Evolutionary conservation across 2,329 filamentous ascomycete genomes (phyloP), one percentile per base, ranked within the genome.

Genomic region (Stachybotrys elegans): DNA sequence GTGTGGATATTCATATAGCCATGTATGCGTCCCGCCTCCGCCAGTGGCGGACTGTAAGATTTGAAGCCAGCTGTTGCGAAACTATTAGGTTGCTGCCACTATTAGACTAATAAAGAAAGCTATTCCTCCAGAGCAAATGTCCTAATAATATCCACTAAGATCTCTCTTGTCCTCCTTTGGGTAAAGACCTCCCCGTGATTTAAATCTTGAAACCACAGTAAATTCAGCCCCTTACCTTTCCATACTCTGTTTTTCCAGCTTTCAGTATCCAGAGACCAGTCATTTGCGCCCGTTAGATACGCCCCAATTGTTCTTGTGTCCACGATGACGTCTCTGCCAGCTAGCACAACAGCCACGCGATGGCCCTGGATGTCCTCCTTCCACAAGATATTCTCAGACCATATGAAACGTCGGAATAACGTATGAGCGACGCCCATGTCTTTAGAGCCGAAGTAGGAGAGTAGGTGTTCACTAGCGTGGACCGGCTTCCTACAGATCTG

Each of bases 321-420:
- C 2, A 80, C 70, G 42, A 82, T 78, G 13, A 79, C 52, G 58
- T 82, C 79, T 43, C 66, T 61, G 2, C 71, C 70, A 16, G 68
- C 68, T 17, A 83, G 56, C 32, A 66, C 67, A 3, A 79, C 73
- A 2, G 75, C 76, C 9, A 75, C 63, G 16, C 62, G 60, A 34
- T 44, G 53, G 14, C 61, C 57, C 23, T 58, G 52, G 7, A 82
- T 55, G 44, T 79, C 74, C 31, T 81, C 70, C 52, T 76, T 76
- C 79, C 79, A 83, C 6, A 83, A 57, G 1, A 80, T 67, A 52
- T 79, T 82, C 48, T 83, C 70, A 17, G 65, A 67, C 79, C 80
- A 84, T 62, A 81, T 80, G 57, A 83, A 83, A 29, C 75, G 70
- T 12, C 79, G 63, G 12, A 71, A 69, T 1, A 83, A 61, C 0